Conservation (phyloP, 2,329 filamentous ascomycete species). For the Neophaeococcomyces aloes region DNA sequence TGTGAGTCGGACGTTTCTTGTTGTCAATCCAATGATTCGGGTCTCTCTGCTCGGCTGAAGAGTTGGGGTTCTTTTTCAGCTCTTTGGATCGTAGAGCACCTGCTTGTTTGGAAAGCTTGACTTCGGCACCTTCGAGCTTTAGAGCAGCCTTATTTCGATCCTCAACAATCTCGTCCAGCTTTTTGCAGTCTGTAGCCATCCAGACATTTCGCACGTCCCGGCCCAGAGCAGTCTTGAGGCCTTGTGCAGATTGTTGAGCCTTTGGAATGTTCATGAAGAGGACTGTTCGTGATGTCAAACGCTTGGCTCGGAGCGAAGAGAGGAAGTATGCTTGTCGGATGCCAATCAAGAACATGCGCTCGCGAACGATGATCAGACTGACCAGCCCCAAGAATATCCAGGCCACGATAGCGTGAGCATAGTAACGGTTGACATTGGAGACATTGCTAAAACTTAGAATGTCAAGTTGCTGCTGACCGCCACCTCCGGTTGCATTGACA, state of each 20-base stretch:
- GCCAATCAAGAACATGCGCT: conserved; percentile 84
- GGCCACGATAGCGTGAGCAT: conserved; percentile 64
- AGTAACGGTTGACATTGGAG: conserved; percentile 52
- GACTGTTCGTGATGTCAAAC: conserved; percentile 79
- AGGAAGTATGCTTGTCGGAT: conserved; percentile 83
- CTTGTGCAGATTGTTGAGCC: conserved; percentile 62
- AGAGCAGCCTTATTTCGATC: conserved; percentile 68
- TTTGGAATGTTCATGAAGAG: conserved; percentile 78
- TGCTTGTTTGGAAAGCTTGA: conserved; percentile 67
- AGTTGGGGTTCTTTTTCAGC: conserved; percentile 36
- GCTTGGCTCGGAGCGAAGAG: conserved; percentile 69
- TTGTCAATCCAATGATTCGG: conserved; percentile 46
- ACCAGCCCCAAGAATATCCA: conserved; percentile 79
- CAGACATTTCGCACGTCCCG: conserved; percentile 65
- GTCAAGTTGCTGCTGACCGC: conserved; percentile 57
- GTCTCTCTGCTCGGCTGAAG: conserved; percentile 41
- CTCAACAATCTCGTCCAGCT: conserved; percentile 67
- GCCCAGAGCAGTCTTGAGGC: conserved; percentile 69
- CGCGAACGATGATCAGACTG: conserved; percentile 73
- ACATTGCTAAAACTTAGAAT: conserved; percentile 73
- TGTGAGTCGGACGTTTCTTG: conserved; percentile 65
- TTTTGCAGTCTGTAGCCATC: conserved; percentile 66
- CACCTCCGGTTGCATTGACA: conserved; percentile 73
- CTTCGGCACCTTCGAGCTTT: conserved; percentile 76
- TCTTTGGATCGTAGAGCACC: conserved; percentile 60